phyloP scores from a whole-genome alignment of 352 stramenopile genomes.

The Pythium biforme region DNA sequence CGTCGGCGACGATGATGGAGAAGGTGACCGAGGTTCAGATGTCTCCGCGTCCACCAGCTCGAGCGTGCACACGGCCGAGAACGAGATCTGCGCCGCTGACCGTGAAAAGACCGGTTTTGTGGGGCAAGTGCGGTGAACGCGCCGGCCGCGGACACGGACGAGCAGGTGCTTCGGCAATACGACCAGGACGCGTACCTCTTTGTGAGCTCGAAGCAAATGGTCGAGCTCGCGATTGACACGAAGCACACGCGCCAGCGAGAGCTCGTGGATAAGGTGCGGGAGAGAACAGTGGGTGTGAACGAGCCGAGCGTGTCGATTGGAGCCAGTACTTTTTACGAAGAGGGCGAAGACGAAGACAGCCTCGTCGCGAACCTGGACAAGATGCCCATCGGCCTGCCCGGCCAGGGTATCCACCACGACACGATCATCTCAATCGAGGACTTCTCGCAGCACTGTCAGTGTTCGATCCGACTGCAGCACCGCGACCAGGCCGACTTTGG shows the following conservation, averaged over 20 bases:
- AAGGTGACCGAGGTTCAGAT: no score
- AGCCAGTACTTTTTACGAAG: constrained; percentile 92
- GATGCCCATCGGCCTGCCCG: constrained; percentile 82
- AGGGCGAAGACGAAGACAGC: constrained; percentile 91
- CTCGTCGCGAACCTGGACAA: constrained; percentile 89
- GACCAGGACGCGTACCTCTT: no score
- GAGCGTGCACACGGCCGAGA: no score
- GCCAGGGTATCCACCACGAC: constrained; percentile 91
- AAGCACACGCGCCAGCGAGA: constrained; percentile 77
- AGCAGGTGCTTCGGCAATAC: no score
- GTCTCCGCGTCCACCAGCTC: no score
- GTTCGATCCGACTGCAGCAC: constrained; percentile 80
- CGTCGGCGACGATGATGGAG: no score
- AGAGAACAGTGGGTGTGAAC: constrained; percentile 89
- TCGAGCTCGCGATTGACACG: constrained; percentile 92
- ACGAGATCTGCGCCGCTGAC: no score
- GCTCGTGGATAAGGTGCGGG: constrained; percentile 79
- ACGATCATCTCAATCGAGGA: constrained; percentile 93
- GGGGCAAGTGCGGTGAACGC: no score
- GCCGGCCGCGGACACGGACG: no score
- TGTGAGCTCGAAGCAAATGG: constrained; percentile 93
- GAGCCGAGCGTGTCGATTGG: constrained; percentile 87
- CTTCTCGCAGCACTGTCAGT: constrained; percentile 94
- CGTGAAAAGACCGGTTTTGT: no score
- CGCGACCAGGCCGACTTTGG: constrained; percentile 58